Conservation (phyloP, 2,329 filamentous ascomycete genomes). For the Domatiomyces globalis region DNA sequence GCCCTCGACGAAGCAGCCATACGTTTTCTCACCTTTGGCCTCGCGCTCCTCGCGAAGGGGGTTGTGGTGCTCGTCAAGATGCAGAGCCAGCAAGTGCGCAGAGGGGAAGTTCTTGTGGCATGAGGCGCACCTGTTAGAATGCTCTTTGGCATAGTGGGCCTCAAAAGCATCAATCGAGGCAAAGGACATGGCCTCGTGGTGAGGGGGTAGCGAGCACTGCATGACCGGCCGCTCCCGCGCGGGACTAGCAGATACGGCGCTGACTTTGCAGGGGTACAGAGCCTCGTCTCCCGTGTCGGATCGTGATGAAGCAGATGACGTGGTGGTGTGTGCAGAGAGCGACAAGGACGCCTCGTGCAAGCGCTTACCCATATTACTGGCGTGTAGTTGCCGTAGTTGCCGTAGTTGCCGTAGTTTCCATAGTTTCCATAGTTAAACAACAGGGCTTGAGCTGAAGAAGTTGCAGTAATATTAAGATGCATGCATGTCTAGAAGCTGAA, state of each 20-base stretch:
- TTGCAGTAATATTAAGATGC: neutral
- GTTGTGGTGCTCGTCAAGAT: conserved; percentile 88
- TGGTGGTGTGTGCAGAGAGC: conserved; percentile 24
- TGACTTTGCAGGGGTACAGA: conserved; percentile 19
- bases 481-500: neutral
- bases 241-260: conserved; percentile 37
- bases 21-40: conserved; percentile 77
- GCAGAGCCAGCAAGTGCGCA: conserved; percentile 61
- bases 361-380: conserved; percentile 44
- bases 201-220: conserved; percentile 69
- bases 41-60: conserved; percentile 56
- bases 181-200: conserved; percentile 57
- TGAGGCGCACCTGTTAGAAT: conserved; percentile 71
- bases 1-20: conserved; percentile 74
- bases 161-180: conserved; percentile 68
- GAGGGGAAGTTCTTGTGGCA: conserved; percentile 84
- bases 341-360: conserved; percentile 38
- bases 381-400: too few relatives aligned
- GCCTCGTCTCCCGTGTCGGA: conserved; percentile 19
- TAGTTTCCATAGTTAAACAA: neutral
- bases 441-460: too few relatives aligned
- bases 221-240: conserved; percentile 37
- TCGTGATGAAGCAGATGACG: conserved; percentile 16
- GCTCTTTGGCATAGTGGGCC: conserved; percentile 65
- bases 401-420: too few relatives aligned